Base-by-base conservation (phyloP, 2,329 filamentous ascomycete species). In the Claviceps pazoutovae region DNA sequence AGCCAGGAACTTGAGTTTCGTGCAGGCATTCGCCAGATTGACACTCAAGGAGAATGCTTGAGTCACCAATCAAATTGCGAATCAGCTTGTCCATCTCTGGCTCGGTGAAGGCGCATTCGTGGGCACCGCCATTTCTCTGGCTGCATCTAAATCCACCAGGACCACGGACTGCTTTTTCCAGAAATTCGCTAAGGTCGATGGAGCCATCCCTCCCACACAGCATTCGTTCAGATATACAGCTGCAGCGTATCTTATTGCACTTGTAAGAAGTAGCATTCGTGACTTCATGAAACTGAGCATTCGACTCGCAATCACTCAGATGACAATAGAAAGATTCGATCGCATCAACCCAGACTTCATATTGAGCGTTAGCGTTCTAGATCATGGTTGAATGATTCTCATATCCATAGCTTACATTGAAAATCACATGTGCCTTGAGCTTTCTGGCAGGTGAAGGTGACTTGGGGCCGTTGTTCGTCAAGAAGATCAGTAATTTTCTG, bases 321-420 rank as follows among this genome's bases (percentile, higher is more conserved):
- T 85, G 83, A 71, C 94, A 98, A 68, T 95, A 98, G 73, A 98
- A 98, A 1, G 93, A 97, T 69, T 98, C 93, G 56, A 79, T 75
- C 59, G 91, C 80, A 60, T 94, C 90, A 47, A 98, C 88, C 91
- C 93, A 98, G 70, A 98, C 86, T 90, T 58, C 9, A 45, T 26
- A 19, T 37, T 5, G 14, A 13, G 39, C 11, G 11, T 54, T 42
- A 54, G 51, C 45, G 23, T 41, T 8, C n/a, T 41, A 5, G 3
- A 13, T 39, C 38, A 23, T 11, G 23, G 11, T 23, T 7, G 13
- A 17, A 9, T 19, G 17, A 6, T 21, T 36, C 6, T 59, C 26
- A 59, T 58, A 51, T 51, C 49, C 17, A 55, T 23, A 5, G 59
- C 83, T 60, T 72, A 89, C 86, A 98, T 68, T 98, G 93, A 60